Evolutionary conservation across 176 grass and related monocot genomes (phyloP).

Genomic region (Bolboschoenus planiculmis): DNA sequence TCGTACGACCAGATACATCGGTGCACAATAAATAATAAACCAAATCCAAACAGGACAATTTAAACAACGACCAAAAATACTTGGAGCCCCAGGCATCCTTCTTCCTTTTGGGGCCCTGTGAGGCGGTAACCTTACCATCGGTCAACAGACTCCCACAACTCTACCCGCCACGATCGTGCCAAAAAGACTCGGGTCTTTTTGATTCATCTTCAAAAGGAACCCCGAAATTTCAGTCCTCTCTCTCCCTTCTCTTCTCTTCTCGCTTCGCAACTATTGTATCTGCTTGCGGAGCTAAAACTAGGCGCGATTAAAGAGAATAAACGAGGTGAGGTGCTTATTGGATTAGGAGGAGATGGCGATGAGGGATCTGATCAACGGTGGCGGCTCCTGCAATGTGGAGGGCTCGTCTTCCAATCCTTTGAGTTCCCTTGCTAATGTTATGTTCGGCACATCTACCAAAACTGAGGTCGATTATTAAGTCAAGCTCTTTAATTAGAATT

Average conservation of each 20-base stretch:
- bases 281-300: background rate
- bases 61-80: too few species aligned
- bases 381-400: slow-evolving; percentile 57
- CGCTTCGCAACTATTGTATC: background rate
- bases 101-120: background rate
- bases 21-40: background rate
- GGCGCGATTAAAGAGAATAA: slow-evolving; percentile 9
- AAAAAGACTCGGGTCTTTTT: background rate
- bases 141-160: slow-evolving; percentile 1
- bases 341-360: slow-evolving; percentile 54
- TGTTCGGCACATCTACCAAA: slow-evolving; percentile 75
- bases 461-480: slow-evolving; percentile 26
- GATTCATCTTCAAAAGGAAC: background rate
- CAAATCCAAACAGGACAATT: background rate
- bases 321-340: background rate
- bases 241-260: background rate
- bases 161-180: slow-evolving; percentile 8
- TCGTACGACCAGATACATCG: background rate
- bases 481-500: background rate
- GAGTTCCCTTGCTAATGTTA: slow-evolving; percentile 53
- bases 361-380: slow-evolving; percentile 76
- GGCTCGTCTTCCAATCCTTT: slow-evolving; percentile 77
- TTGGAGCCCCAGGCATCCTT: background rate
- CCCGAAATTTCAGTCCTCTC: background rate
- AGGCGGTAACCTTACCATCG: slow-evolving; percentile 2